Conservation (phyloP, 2,329 filamentous ascomycete genomes). For the Pseudogymnoascus sp. region DNA sequence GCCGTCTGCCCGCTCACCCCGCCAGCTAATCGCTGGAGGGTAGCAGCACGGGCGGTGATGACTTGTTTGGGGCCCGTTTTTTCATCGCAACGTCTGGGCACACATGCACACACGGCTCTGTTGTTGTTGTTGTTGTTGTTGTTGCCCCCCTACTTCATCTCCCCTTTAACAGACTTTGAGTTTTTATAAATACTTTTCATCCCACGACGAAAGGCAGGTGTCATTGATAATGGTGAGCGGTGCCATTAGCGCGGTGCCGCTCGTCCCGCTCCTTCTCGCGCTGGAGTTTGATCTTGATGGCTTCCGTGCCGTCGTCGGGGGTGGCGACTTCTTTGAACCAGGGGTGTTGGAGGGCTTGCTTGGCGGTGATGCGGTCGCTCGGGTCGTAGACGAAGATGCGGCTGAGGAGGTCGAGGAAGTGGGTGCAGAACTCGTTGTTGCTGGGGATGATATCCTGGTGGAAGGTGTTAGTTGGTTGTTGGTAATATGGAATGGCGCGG, state of each 20-base stretch:
- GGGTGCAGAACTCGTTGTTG: slow-evolving; percentile 49
- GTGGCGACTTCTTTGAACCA: slow-evolving; percentile 59
- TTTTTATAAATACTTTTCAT: background rate
- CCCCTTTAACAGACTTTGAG: background rate
- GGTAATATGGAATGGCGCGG: background rate
- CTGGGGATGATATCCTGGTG: slow-evolving; percentile 57
- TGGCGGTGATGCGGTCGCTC: slow-evolving; percentile 55
- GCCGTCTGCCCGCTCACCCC: background rate
- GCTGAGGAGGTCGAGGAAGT: slow-evolving; percentile 55
- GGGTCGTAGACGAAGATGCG: slow-evolving; percentile 65
- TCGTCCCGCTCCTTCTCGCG: slow-evolving; percentile 19
- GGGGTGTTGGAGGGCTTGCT: slow-evolving; percentile 56
- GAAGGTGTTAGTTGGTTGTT: slow-evolving; percentile 20
- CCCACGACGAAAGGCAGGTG: background rate
- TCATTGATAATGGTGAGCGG: slow-evolving; percentile 6
- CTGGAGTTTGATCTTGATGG: slow-evolving; percentile 48
- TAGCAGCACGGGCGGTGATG: background rate
- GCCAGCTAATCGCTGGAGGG: background rate
- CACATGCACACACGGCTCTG: background rate
- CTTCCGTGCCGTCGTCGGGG: slow-evolving; percentile 60
- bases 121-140: background rate
- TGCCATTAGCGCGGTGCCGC: slow-evolving; percentile 11
- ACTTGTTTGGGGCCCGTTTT: background rate
- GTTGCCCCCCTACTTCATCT: background rate
- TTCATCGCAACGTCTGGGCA: background rate